phyloP scores from a whole-genome alignment of 164 flowering plant genomes.

The Stephania japonica region DNA sequence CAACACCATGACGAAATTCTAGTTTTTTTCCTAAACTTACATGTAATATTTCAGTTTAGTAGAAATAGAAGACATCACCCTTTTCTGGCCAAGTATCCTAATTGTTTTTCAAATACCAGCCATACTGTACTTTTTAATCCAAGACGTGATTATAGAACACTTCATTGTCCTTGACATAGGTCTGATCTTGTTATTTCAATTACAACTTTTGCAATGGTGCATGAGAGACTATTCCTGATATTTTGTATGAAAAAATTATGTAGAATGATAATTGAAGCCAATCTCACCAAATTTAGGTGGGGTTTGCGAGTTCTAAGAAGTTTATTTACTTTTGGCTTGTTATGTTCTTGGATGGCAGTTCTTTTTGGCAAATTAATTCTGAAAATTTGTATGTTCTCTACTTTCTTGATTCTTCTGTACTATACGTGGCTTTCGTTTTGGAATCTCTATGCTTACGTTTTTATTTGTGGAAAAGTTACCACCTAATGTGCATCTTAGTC shows the following conservation, averaged over 20 bases:
- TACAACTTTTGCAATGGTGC: background rate
- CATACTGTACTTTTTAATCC: too few species aligned
- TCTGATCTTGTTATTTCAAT: background rate
- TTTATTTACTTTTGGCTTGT: background rate
- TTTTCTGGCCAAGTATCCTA: too few species aligned
- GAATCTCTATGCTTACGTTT: background rate
- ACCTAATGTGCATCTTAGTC: background rate
- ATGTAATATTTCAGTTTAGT: too few species aligned
- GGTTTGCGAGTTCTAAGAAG: background rate
- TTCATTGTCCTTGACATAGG: background rate
- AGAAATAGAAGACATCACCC: too few species aligned
- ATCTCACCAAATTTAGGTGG: background rate
- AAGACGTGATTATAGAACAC: too few species aligned
- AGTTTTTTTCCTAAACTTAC: too few species aligned
- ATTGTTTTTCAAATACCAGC: too few species aligned
- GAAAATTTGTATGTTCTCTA: too few species aligned
- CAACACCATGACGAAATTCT: too few species aligned
- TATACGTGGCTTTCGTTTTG: background rate
- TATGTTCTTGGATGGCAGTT: background rate
- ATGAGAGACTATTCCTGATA: background rate
- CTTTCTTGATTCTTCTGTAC: background rate
- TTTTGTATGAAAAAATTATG: too few species aligned
- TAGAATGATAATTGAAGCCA: background rate
- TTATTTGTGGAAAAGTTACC: background rate
- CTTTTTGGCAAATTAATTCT: background rate